Base-by-base conservation (phyloP, 306 rosid species). In the Gleditsia sinensis region DNA sequence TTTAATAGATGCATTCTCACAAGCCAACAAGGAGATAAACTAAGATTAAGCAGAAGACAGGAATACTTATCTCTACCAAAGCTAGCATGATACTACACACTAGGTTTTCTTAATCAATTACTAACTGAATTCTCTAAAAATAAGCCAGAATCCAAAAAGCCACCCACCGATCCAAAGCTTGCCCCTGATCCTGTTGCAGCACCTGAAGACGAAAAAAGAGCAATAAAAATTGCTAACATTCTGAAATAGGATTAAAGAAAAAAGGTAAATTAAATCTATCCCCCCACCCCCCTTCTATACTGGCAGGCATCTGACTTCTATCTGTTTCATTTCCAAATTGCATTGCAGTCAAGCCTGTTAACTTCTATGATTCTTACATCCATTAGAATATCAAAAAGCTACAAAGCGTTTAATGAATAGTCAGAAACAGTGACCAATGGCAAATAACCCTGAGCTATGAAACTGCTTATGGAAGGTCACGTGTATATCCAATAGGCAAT, bases 121-220 rank as follows among this genome's bases (percentile, higher is more conserved):
- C 3, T 4, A 66, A 36, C 51, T 39, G n/a, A n/a, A n/a, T n/a
- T n/a, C n/a, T n/a, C 36, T 51, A 59, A 56, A 77, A 75, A 63
- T 6, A 21, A 56, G 51, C 67, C 70, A 64, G 61, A 37, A 70
- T 36, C 62, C 32, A 40, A 70, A 40, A 32, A 30, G 79, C 67
- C 66, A 84, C 96, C 78, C 77, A 92, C 97, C 13, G 88, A 71
- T 61, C 86, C 71, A 80, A 88, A 88, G 88, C 96, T 92, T 27
- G 94, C 78, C 67, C 95, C 96, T 28, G 92, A 84, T 65, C 93
- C 94, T 57, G 91, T 74, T 32, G 85, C 90, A 69, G 86, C 79
- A 50, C 97, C 96, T 92, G 90, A 58, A 27, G 33, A 77, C 50
- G 49, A 53, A 45, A 60, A 30, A 30, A 16, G n/a, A 40, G 17